Evolutionary conservation across 495 filamentous ascomycete species (phyloP).

Genomic region (Penicillium waksmanii): DNA sequence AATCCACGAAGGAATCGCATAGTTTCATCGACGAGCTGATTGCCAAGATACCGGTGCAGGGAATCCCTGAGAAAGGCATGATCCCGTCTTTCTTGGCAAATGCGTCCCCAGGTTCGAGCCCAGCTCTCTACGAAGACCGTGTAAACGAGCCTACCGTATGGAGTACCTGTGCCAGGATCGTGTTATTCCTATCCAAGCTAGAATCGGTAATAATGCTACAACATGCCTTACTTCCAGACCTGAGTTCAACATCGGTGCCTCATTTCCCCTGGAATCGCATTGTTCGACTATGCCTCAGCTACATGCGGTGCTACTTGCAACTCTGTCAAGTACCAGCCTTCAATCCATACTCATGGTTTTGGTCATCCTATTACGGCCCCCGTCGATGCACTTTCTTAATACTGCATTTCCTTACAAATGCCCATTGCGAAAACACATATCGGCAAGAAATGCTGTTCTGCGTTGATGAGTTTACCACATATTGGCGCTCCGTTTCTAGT

Average conservation of each 20-base stretch:
- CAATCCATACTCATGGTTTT: constrained; percentile 23
- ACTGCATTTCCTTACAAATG: constrained; percentile 1
- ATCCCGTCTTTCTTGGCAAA: constrained; percentile 6
- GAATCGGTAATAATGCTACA: constrained; percentile 9
- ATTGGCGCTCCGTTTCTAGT: neutral
- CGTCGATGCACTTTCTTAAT: constrained; percentile 17
- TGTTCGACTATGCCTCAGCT: constrained; percentile 4
- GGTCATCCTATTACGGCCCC: constrained; percentile 9
- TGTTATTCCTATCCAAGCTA: constrained; percentile 6
- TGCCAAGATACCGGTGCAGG: constrained; percentile 5
- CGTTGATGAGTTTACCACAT: constrained; percentile 7
- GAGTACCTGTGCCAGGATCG: constrained; percentile 3
- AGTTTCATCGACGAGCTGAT: constrained; percentile 2
- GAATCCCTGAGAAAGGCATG: constrained; percentile 2
- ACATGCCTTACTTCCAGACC: constrained; percentile 8
- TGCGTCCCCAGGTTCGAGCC: constrained; percentile 1
- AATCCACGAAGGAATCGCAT: neutral
- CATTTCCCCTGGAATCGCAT: neutral
- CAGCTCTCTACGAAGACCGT: constrained; percentile 7
- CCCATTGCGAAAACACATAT: neutral
- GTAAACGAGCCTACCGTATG: constrained; percentile 1
- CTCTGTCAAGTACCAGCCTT: constrained; percentile 18
- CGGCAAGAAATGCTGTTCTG: constrained; percentile 2
- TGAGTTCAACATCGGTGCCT: neutral
- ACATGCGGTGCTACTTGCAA: constrained; percentile 14